Percentiles rank a stretch among this genome's conserved stretches.
Conservation (phyloP, 306 rosid species). For the Pachyrhizus erosus region DNA sequence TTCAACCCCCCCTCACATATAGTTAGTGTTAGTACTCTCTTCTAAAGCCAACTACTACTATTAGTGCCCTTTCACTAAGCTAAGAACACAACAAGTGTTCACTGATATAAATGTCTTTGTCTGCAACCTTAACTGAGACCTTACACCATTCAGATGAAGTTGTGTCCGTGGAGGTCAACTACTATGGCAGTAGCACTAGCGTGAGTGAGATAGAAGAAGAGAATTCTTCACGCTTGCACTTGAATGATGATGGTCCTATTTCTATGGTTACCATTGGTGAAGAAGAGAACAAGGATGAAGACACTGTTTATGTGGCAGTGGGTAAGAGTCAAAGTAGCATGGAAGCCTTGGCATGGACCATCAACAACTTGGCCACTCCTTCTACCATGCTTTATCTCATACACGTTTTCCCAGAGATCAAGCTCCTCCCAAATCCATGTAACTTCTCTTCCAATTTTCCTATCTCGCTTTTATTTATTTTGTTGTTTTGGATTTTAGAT, state of each 20-base stretch:
- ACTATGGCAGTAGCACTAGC: constrained; percentile 21
- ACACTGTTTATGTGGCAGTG: constrained; percentile 55
- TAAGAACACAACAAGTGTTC: background rate
- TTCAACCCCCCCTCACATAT: background rate
- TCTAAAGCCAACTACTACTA: background rate
- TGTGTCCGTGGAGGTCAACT: constrained; percentile 12
- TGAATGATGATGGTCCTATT: background rate
- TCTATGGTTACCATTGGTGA: constrained; percentile 60
- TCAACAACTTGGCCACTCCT: constrained; percentile 52
- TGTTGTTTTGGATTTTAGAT: background rate
- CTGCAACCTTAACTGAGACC: constrained; percentile 27
- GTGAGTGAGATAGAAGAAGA: constrained; percentile 78
- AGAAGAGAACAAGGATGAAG: constrained; percentile 40
- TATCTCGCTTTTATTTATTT: background rate
- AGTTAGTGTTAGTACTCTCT: background rate
- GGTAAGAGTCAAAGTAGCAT: constrained; percentile 55
- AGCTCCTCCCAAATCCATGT: constrained; percentile 78
- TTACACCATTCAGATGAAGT: constrained; percentile 41
- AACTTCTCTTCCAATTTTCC: constrained; percentile 36
- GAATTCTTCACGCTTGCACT: constrained; percentile 3
- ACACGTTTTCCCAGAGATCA: constrained; percentile 70
- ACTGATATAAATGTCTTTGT: background rate
- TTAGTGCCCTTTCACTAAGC: background rate
- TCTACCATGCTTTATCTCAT: constrained; percentile 61
- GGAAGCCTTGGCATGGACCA: constrained; percentile 70